phyloP scores from a whole-genome alignment of 2,329 filamentous ascomycete genomes.

The Thielaviopsis ethacetica region DNA sequence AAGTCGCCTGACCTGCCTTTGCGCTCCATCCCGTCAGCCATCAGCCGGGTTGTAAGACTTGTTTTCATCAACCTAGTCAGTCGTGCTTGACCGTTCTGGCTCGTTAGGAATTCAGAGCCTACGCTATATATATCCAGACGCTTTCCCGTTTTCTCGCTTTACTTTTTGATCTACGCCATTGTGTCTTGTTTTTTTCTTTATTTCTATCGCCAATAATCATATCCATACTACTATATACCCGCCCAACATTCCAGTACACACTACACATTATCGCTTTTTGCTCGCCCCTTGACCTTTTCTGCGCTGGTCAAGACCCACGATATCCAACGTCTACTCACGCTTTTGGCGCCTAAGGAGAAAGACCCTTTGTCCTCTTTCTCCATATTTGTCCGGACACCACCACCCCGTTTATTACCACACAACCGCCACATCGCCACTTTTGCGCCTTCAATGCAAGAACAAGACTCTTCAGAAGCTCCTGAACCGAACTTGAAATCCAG shows the following conservation, averaged over 20 bases:
- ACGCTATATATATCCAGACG: not conserved
- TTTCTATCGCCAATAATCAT: not conserved
- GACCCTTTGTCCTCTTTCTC: no score
- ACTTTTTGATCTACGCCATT: not conserved
- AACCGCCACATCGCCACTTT: not conserved
- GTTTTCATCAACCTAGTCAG: not conserved
- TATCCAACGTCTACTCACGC: not conserved
- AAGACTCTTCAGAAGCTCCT: not conserved
- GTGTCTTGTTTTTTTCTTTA: not conserved
- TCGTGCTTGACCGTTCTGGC: not conserved
- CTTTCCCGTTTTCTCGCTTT: not conserved
- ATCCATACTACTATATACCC: not conserved
- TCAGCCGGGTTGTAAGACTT: not conserved
- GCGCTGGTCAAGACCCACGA: not conserved
- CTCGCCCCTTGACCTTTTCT: no score
- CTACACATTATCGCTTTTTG: no score
- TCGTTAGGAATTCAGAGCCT: not conserved
- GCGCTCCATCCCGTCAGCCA: no score
- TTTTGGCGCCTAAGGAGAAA: not conserved
- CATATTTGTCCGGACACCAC: no score
- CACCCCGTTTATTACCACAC: not conserved
- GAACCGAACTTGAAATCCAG: not conserved
- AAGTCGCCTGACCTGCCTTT: not conserved
- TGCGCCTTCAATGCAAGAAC: not conserved
- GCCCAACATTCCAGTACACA: no score